Evolutionary conservation across 345 rosid species (phyloP).

Genomic region (Citrus reticulata): DNA sequence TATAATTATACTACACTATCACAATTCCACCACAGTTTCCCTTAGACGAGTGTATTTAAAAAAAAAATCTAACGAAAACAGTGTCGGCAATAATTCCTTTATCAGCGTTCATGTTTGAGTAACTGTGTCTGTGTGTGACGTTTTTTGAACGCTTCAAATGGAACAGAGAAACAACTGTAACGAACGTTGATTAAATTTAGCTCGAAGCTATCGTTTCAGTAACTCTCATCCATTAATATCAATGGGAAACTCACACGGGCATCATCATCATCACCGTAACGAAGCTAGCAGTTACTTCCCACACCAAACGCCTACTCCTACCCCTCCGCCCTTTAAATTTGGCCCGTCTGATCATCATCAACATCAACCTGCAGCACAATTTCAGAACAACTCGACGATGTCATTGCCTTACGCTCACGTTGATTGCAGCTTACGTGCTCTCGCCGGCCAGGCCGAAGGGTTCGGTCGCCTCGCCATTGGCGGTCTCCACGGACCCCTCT

Average conservation of each 20-base stretch:
- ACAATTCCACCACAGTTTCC: no score
- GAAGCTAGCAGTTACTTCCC: slow-evolving; percentile 3
- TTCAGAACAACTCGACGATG: slow-evolving; percentile 21
- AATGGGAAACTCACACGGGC: slow-evolving; percentile 47
- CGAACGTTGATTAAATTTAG: neutral
- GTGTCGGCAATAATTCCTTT: neutral
- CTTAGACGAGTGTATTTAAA: no score
- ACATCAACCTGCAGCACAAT: neutral
- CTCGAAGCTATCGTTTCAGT: neutral
- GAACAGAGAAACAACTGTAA: neutral
- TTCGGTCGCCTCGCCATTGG: slow-evolving; percentile 82
- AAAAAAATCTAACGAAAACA: neutral
- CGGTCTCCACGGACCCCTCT: slow-evolving; percentile 69
- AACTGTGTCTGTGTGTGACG: neutral
- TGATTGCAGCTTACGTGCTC: slow-evolving; percentile 70
- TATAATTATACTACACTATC: no score
- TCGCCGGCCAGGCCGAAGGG: slow-evolving; percentile 87
- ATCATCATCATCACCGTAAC: slow-evolving; percentile 21
- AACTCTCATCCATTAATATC: slow-evolving; percentile 5
- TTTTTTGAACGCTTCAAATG: neutral
- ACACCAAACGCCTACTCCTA: slow-evolving; percentile 6
- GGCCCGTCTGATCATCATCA: slow-evolving; percentile 11
- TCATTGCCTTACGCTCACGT: slow-evolving; percentile 60
- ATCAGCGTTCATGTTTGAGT: neutral
- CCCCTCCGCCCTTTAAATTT: slow-evolving; percentile 10